Evolutionary conservation across 2,329 filamentous ascomycete genomes (phyloP), one percentile per base, ranked within the genome.

Genomic region (Calonectria hawksworthii): DNA sequence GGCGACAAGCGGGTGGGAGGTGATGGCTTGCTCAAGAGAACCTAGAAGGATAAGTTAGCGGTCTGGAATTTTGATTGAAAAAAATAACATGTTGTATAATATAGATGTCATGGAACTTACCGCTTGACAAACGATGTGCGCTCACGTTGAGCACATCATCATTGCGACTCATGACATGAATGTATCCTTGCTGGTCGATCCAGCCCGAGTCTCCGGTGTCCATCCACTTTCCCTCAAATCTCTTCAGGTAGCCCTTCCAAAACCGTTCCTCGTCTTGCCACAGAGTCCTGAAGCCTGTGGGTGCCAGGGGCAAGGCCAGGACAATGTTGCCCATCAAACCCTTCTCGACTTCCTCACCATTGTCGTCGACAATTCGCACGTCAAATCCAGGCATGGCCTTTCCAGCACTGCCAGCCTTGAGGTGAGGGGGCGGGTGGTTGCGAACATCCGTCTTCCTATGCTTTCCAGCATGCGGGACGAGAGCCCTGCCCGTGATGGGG

Each of bases 61-160:
- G 6, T 38, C 21, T 4, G 32, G n/a, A 13, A 14, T 30, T 28
- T 34, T 18, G 21, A 51, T 10, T 11, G 18, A 51, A 36, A 34
- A 32, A 21, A 28, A 5, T 21, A 28, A 5, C 30, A 23, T 34
- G 41, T 11, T 21, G n/a, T 10, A 34, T 34, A 21, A 34, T 14
- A 6, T 10, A 16, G n/a, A 76, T 67, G 3, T 16, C 41, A 68
- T 10, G 36, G 41, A 30, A 84, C 89, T 80, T 88, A 94, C 94
- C 95, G 14, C 96, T 98, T 76, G 94, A 96, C 75, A 98, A 93
- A 18, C 96, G 92, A 86, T 98, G 96, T 7, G 96, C 96, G 51
- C 96, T 96, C n/a, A 98, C 96, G 82, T 98, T 98, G 82, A 98
- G 96, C 74, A 98, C 94, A 84, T 98, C 96, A 86, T 98, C 96